Base-by-base conservation (phyloP, 345 rosid species). In the Triadica sebifera region DNA sequence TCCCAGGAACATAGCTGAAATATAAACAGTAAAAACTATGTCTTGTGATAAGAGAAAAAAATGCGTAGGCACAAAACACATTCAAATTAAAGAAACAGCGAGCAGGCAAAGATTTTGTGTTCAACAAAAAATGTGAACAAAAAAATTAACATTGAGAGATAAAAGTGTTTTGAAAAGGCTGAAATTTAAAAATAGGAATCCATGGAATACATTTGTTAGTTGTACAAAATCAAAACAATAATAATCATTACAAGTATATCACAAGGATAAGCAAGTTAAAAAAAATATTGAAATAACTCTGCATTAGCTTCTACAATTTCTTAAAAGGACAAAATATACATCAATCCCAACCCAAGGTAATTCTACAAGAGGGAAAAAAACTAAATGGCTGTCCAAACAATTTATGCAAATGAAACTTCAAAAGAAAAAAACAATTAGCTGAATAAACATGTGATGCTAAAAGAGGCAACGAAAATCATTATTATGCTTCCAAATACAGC, bases 1-100 rank as follows among this genome's bases (percentile, higher is more conserved):
- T 16, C 62, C 69, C 64, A 22, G 60, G 59, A 73, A 13, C 50
- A 20, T 34, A 56, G 72, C 61, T 53, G 65, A 65, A 58, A 52
- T 16, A 60, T 41, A 69, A 76, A 47, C 43, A 73, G 55, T 58
- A 37, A 66, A 61, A 5, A 22, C 38, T 53, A 72, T 12, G 19
- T 65, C 61, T 41, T 25, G 3, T 3, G 20, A 61, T 10, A 68
- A 1, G 46, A 10, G 60, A 19, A 37, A 29, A 29, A 50, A 39
- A 53, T 46, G 1, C 29, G 17, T 20, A 29, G 24, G 5, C 24
- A 1, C 63, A 46, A 46, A 74, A 19, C 19, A 65, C 16, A 58
- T 34, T 45, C 2, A n/a, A n/a, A n/a, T n/a, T n/a, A n/a, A n/a
- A n/a, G n/a, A n/a, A n/a, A n/a, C n/a, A 5, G 15, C 22, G 37